Evolutionary conservation across 495 filamentous ascomycete species (phyloP).

Genomic region (Astrocystis sublimbata): DNA sequence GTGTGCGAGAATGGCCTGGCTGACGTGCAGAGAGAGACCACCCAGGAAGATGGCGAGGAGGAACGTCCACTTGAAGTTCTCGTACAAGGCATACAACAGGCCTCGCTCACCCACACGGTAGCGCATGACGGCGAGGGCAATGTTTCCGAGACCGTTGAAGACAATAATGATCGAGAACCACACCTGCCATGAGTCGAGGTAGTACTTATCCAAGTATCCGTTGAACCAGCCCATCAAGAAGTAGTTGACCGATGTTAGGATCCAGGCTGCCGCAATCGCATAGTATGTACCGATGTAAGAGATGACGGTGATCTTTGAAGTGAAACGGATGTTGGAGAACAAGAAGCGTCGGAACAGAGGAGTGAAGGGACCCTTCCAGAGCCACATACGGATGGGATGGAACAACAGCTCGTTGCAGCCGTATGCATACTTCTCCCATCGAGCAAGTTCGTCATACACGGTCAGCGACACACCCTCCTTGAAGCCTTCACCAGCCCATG

Average conservation of each 20-base stretch:
- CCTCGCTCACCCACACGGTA: slow-evolving; percentile 64
- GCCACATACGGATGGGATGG: slow-evolving; percentile 67
- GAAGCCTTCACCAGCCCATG: slow-evolving; percentile 74
- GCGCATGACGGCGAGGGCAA: slow-evolving; percentile 65
- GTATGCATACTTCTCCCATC: slow-evolving; percentile 87
- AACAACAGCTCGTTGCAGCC: slow-evolving; percentile 85
- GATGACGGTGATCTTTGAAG: slow-evolving; percentile 77
- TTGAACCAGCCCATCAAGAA: slow-evolving; percentile 77
- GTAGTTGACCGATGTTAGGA: slow-evolving; percentile 76
- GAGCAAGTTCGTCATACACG: slow-evolving; percentile 79
- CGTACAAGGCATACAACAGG: slow-evolving; percentile 56
- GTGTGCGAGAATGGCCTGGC: slow-evolving; percentile 66
- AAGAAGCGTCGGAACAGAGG: slow-evolving; percentile 72
- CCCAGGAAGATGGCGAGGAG: slow-evolving; percentile 70
- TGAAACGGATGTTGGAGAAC: slow-evolving; percentile 70
- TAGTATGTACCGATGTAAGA: slow-evolving; percentile 90
- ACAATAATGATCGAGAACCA: slow-evolving; percentile 74
- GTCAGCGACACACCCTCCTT: slow-evolving; percentile 84
- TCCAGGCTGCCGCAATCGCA: slow-evolving; percentile 76
- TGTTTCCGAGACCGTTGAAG: slow-evolving; percentile 68
- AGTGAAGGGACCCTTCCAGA: slow-evolving; percentile 69
- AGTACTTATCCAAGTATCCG: slow-evolving; percentile 72
- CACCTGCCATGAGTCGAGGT: slow-evolving; percentile 74
- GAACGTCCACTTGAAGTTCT: slow-evolving; percentile 74
- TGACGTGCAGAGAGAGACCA: slow-evolving; percentile 68